phyloP scores from a whole-genome alignment of 2,329 filamentous ascomycete species.

The Sporothrix inflata region DNA sequence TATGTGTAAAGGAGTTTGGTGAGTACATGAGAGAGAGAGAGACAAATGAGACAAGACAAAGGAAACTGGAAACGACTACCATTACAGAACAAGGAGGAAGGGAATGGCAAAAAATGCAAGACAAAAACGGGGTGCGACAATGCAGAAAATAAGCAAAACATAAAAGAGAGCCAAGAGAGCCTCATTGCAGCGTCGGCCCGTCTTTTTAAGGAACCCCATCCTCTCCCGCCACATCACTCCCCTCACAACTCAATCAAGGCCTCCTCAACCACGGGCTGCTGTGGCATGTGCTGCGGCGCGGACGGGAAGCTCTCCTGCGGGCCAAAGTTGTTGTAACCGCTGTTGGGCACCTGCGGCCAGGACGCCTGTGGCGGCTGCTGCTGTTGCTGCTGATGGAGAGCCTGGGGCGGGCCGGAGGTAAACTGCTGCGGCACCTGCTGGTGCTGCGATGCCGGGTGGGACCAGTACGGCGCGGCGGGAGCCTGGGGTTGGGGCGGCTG shows the following conservation, averaged over 20 bases:
- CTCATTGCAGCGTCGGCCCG: neutral
- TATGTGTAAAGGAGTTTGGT: neutral
- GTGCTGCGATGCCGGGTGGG: slow-evolving; percentile 48
- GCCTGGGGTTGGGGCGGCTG: slow-evolving; percentile 33
- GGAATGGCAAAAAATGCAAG: neutral
- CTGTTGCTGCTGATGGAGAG: slow-evolving; percentile 43
- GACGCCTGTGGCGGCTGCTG: slow-evolving; percentile 4
- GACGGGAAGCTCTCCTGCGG: slow-evolving; percentile 66
- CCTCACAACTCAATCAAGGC: slow-evolving; percentile 71
- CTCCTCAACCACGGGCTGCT: slow-evolving; percentile 68
- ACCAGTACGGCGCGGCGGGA: slow-evolving; percentile 51
- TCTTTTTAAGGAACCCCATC: neutral
- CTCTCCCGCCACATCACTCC: neutral
- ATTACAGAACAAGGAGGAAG: neutral
- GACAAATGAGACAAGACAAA: neutral
- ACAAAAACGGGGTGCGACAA: neutral
- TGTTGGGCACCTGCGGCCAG: slow-evolving; percentile 40
- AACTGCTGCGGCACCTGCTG: slow-evolving; percentile 43
- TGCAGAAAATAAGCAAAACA: neutral
- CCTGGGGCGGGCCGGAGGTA: slow-evolving; percentile 42
- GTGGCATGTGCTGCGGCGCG: slow-evolving; percentile 65
- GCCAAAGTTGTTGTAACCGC: slow-evolving; percentile 56
- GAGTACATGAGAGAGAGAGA: neutral
- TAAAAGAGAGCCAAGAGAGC: neutral
- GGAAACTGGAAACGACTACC: neutral